These are phyloP conservation scores for Roridomyces roridus DNA, from an alignment of 768 basidiomycete genomes.

Conservation along the genomic window DNA sequence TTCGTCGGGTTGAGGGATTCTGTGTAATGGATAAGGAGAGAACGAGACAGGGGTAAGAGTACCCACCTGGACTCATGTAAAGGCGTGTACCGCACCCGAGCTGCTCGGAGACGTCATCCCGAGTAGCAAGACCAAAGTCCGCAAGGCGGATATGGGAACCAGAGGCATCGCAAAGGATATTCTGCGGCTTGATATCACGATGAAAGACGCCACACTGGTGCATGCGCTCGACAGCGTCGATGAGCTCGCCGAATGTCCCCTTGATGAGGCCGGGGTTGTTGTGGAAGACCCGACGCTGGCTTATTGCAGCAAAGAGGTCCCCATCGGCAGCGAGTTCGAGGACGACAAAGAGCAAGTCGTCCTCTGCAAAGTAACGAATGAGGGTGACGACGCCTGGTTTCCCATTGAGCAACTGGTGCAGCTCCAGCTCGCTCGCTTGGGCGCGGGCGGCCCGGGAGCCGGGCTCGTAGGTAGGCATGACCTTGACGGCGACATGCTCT, in stretches of 20 bases:
- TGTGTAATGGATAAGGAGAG: background rate
- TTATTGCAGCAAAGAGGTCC: slow-evolving; percentile 57
- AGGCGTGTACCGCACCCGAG: slow-evolving; percentile 40
- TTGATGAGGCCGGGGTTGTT: slow-evolving; percentile 55
- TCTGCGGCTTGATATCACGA: slow-evolving; percentile 65
- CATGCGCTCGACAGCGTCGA: slow-evolving; percentile 61
- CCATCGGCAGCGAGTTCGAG: slow-evolving; percentile 40
- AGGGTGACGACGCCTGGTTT: slow-evolving; percentile 53
- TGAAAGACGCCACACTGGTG: slow-evolving; percentile 60
- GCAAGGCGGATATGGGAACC: slow-evolving; percentile 45
- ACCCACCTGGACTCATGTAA: slow-evolving; percentile 38
- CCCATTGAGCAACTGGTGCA: slow-evolving; percentile 36
- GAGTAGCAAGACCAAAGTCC: slow-evolving; percentile 59
- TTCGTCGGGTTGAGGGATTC: slow-evolving; percentile 31
- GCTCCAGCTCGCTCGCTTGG: slow-evolving; percentile 54
- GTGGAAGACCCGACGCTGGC: slow-evolving; percentile 40
- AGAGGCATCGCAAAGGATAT: slow-evolving; percentile 50
- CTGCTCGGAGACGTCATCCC: slow-evolving; percentile 29
- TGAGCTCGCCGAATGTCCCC: slow-evolving; percentile 56
- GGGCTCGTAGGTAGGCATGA: slow-evolving; percentile 48
- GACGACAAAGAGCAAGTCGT: slow-evolving; percentile 56
- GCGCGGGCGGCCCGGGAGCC: slow-evolving; percentile 45
- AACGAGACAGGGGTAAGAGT: background rate
- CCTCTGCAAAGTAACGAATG: slow-evolving; percentile 49
- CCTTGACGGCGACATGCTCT: slow-evolving; percentile 52